Percentiles rank a stretch among this genome's conserved stretches.
phyloP scores from a whole-genome alignment of 2,329 filamentous ascomycete genomes.

The Colletotrichum godetiae region DNA sequence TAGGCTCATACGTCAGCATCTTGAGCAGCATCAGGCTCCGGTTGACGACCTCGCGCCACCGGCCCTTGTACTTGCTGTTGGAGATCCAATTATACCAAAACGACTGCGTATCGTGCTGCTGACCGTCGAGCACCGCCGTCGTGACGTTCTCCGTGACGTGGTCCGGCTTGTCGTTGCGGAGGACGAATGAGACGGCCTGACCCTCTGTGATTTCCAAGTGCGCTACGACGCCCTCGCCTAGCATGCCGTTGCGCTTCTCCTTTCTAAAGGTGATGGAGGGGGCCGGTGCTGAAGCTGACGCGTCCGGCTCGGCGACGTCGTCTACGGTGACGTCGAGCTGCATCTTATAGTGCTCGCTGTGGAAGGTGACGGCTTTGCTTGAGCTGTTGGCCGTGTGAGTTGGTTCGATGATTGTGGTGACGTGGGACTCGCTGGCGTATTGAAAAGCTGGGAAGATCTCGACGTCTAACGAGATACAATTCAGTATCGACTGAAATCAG shows the following conservation, averaged over 20 bases:
- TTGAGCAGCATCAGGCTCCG: constrained; percentile 81
- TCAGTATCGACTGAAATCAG: neutral
- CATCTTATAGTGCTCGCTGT: constrained; percentile 67
- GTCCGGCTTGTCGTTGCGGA: constrained; percentile 70
- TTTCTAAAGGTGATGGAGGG: constrained; percentile 68
- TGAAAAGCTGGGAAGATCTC: constrained; percentile 80
- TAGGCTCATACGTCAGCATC: constrained; percentile 81
- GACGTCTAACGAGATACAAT: constrained; percentile 57
- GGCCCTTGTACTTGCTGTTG: constrained; percentile 76
- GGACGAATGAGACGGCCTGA: constrained; percentile 75
- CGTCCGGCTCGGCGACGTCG: constrained; percentile 64
- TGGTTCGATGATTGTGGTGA: constrained; percentile 64
- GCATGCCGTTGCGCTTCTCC: constrained; percentile 60
- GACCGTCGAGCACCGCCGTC: constrained; percentile 64
- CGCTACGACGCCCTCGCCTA: constrained; percentile 72
- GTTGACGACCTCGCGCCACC: constrained; percentile 78
- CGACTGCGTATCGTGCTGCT: constrained; percentile 76
- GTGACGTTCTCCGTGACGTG: constrained; percentile 70
- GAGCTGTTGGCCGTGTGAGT: constrained; percentile 52
- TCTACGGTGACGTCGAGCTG: constrained; percentile 77
- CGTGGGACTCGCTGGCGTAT: constrained; percentile 74
- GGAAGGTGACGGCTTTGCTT: constrained; percentile 74
- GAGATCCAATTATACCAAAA: constrained; percentile 82
- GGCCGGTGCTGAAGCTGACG: constrained; percentile 19
- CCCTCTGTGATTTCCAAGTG: constrained; percentile 71